Evolutionary conservation across 2,329 filamentous ascomycete genomes (phyloP).

Genomic region (Fusarium sacchari): DNA sequence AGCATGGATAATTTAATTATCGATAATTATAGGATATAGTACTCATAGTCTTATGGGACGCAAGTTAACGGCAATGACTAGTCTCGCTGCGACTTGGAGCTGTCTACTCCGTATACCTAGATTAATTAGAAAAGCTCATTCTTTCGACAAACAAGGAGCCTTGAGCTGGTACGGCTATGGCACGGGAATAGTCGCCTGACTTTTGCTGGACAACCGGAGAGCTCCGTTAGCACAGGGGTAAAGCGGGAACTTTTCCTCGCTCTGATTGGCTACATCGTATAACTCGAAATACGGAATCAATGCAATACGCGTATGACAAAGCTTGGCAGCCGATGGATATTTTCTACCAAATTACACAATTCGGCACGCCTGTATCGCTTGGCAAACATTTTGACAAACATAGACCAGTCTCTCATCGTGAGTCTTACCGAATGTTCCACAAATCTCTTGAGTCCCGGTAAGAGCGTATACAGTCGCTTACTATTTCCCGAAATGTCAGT

Average conservation of each 20-base stretch:
- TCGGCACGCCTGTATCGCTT: neutral
- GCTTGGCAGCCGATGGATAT: neutral
- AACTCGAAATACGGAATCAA: too few relatives aligned
- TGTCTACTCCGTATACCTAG: too few relatives aligned
- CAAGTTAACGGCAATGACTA: fast-evolving
- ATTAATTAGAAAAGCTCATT: too few relatives aligned
- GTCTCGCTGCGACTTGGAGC: fast-evolving
- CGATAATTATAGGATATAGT: neutral
- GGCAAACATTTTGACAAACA: neutral
- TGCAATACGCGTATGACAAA: neutral
- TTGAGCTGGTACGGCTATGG: too few relatives aligned
- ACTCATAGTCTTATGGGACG: fast-evolving
- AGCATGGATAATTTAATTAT: neutral
- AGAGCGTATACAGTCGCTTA: neutral
- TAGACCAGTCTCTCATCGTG: fast-evolving
- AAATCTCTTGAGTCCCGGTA: fast-evolving
- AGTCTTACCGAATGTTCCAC: too few relatives aligned
- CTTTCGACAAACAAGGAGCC: too few relatives aligned
- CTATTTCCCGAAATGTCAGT: neutral
- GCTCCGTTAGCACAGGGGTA: neutral
- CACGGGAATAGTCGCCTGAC: fast-evolving
- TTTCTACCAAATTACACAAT: neutral
- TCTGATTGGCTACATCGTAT: neutral
- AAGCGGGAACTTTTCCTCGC: neutral
- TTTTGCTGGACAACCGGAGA: neutral